A percentile compares a stretch with the other conserved stretches of the same genome.
Evolutionary conservation across 768 basidiomycete species (phyloP).

Genomic region (Russula griseocarnosa): DNA sequence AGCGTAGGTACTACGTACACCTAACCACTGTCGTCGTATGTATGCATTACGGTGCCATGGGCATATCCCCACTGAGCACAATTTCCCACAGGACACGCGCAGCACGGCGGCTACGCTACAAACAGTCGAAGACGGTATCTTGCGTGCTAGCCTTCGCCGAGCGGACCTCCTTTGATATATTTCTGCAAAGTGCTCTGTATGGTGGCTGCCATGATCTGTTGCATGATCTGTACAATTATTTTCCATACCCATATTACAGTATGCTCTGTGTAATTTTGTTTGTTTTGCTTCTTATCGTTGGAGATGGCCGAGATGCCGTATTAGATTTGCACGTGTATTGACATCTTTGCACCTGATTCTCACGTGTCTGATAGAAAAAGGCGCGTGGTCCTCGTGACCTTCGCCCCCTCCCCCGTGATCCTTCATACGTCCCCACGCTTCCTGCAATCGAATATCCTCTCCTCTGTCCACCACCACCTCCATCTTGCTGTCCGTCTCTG

Average conservation of each 20-base stretch:
- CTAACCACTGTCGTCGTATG: constrained; percentile 75
- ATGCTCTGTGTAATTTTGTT: background rate
- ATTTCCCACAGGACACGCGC: constrained; percentile 55
- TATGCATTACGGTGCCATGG: constrained; percentile 24
- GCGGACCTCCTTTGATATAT: constrained; percentile 58
- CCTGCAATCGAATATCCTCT: constrained; percentile 7
- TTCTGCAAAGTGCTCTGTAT: constrained; percentile 2
- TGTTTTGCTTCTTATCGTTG: background rate
- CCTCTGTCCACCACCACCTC: background rate
- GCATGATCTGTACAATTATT: constrained; percentile 8
- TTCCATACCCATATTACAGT: constrained; percentile 5
- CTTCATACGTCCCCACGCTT: constrained; percentile 4
- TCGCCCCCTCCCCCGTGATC: constrained; percentile 26
- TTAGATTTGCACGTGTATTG: constrained; percentile 25
- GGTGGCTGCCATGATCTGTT: background rate
- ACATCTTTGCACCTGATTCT: constrained; percentile 30
- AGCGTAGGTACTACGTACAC: constrained; percentile 66
- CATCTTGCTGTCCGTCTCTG: background rate
- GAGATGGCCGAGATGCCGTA: constrained; percentile 23
- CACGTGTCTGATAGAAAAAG: constrained; percentile 29
- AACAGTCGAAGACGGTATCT: constrained; percentile 66
- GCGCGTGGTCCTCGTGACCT: constrained; percentile 29
- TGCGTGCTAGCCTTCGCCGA: constrained; percentile 63
- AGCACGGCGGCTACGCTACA: constrained; percentile 65
- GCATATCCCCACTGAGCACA: constrained; percentile 9